Percentiles rank a stretch among this genome's conserved stretches.
Evolutionary conservation across 2,329 filamentous ascomycete genomes (phyloP).

Genomic region (Dactylellina leptospora): DNA sequence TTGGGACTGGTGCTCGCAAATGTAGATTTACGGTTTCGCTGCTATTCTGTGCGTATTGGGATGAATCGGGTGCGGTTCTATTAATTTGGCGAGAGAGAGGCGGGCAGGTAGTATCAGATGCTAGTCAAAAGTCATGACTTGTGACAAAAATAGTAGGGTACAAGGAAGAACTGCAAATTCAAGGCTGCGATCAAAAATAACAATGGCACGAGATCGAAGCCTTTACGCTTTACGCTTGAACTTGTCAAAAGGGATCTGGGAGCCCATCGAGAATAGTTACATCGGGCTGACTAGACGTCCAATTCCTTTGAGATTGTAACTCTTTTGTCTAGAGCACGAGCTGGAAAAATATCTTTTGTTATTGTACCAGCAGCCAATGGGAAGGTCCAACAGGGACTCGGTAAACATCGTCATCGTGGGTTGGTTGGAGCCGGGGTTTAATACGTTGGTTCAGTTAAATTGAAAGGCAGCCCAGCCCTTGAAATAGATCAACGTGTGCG

Average conservation of each 20-base stretch:
- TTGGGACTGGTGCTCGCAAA: background rate
- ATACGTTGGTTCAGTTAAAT: conserved; percentile 52
- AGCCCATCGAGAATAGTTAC: conserved; percentile 11
- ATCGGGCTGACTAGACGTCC: background rate
- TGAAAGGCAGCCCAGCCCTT: conserved; percentile 32
- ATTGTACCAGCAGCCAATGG: conserved; percentile 43
- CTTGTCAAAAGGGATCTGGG: conserved; percentile 23
- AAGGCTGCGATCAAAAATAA: conserved; percentile 18
- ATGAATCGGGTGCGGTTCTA: conserved; percentile 25
- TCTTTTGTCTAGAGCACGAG: conserved; percentile 6
- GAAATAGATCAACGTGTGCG: conserved; percentile 18
- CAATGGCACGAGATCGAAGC: background rate
- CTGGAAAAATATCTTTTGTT: conserved; percentile 23
- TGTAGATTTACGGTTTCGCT: conserved; percentile 7
- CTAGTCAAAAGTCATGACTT: conserved; percentile 6
- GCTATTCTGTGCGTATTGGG: too few relatives aligned
- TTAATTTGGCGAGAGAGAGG: conserved; percentile 9
- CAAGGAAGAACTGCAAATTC: conserved; percentile 7
- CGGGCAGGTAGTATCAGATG: conserved; percentile 38
- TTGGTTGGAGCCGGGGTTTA: conserved; percentile 38
- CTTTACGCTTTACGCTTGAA: conserved; percentile 13
- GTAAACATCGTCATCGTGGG: conserved; percentile 26
- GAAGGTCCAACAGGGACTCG: conserved; percentile 34
- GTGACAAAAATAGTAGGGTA: conserved; percentile 44
- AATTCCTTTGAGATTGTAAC: background rate